Evolutionary conservation across 2,329 filamentous ascomycete species (phyloP), one percentile per base, ranked within the genome.

Genomic region (Truncatella angustata): DNA sequence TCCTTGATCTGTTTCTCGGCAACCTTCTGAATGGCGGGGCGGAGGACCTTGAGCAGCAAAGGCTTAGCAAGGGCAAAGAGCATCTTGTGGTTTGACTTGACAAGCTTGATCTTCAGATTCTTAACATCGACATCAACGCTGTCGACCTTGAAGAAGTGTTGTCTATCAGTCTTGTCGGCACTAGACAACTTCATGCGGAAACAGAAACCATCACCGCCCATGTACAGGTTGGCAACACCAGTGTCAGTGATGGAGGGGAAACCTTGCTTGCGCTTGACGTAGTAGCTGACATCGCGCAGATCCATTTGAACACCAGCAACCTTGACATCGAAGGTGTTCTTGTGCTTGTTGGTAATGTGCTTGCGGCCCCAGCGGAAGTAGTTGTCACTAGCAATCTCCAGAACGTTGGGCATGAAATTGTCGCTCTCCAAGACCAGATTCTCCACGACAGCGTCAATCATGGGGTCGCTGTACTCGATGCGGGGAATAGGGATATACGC

Each of bases 301-400:
- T 99, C 94, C 78, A 93, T 91, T 77, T 99, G 94, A 36, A 99
- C 81, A 49, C 94, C 93, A 21, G 90, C 88, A 3, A 94, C 88
- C 56, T 90, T 88, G 56, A 97, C 79, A 77, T 94, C 91, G 59
- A 93, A 64, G 2, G 80, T 78, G 72, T 96, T 92, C 72, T 90
- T 87, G 70, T 85, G 87, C 77, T 87, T 90, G 78, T 82, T 95
- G 63, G 81, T 76, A 62, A 91, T 80, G 68, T 86, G 87, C 85
- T 95, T 97, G 66, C 94, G 91, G 34, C 93, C 94, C 86, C 89
- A 96, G 60, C 90, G 86, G 82, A 92, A 91, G 76, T 94, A 95
- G 76, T 97, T 94, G 74, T 97, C 92, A 66, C 85, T 94, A 54
- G 86, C 83, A 56, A 97, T 80, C 70, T 99, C 93, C 35, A 96